Conservation (phyloP, 2,329 filamentous ascomycete species). For the Trichoderma pleuroti region DNA sequence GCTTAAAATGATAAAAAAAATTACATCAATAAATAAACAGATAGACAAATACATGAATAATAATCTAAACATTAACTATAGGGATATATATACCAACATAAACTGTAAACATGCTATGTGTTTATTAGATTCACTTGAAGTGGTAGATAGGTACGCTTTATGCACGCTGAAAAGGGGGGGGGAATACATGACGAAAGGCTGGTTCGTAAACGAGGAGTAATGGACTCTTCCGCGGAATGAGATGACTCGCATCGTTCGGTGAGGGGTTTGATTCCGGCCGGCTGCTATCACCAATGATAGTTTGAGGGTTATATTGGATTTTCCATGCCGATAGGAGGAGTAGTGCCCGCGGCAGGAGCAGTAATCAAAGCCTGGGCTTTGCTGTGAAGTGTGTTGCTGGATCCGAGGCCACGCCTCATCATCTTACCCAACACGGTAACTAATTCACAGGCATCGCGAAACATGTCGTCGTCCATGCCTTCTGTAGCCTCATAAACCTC, state of each 20-base stretch:
- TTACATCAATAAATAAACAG: background rate
- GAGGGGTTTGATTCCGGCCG: background rate
- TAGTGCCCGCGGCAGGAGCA: constrained; percentile 23
- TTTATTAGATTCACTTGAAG: background rate
- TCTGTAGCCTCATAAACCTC: constrained; percentile 90
- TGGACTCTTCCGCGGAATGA: background rate
- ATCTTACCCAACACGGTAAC: constrained; percentile 84
- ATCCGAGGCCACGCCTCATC: constrained; percentile 69
- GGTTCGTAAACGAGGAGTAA: background rate
- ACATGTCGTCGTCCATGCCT: constrained; percentile 93
- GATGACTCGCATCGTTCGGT: background rate
- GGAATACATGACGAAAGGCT: background rate
- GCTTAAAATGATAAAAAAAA: too few species aligned
- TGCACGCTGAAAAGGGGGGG: background rate
- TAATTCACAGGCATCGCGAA: constrained; percentile 83
- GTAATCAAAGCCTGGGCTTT: constrained; percentile 34
- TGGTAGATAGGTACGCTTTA: background rate
- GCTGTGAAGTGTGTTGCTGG: constrained; percentile 33
- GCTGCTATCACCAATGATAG: background rate
- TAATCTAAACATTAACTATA: constrained; percentile 3
- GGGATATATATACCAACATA: constrained; percentile 3
- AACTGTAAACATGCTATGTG: background rate
- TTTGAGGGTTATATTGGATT: constrained; percentile 37
- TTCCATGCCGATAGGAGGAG: constrained; percentile 40
- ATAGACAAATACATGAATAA: background rate